phyloP scores from a whole-genome alignment of 2,329 filamentous ascomycete genomes.

The Aaosphaeria pasadenensis region DNA sequence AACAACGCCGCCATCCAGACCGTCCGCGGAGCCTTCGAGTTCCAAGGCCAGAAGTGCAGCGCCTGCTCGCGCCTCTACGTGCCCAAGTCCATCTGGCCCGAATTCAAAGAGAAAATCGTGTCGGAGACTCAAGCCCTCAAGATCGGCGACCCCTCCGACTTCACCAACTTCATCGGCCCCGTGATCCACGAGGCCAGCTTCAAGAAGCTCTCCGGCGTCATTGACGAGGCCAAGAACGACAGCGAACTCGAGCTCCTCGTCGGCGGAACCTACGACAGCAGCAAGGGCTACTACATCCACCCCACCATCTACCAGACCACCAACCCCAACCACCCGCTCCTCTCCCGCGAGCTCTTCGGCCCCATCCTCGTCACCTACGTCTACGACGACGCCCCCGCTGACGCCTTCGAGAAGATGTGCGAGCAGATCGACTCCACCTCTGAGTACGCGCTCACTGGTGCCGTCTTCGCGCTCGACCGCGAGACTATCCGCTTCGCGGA shows the following conservation, averaged over 20 bases:
- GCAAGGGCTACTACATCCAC: conserved; percentile 78
- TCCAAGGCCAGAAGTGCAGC: conserved; percentile 88
- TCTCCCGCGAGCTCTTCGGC: conserved; percentile 79
- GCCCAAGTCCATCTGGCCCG: conserved; percentile 69
- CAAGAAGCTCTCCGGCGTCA: conserved; percentile 73
- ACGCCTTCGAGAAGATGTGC: conserved; percentile 59
- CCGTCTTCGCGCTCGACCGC: conserved; percentile 71
- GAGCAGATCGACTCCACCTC: conserved; percentile 67
- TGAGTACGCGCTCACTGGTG: conserved; percentile 75
- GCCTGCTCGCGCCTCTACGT: conserved; percentile 80
- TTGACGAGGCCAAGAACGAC: conserved; percentile 77
- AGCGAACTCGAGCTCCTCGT: conserved; percentile 67
- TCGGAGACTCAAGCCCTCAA: conserved; percentile 68
- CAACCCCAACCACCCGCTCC: conserved; percentile 70
- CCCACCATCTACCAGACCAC: conserved; percentile 78
- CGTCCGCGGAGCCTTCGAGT: conserved; percentile 84
- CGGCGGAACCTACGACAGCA: conserved; percentile 74
- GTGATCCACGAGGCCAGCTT: conserved; percentile 82
- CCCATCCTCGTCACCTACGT: conserved; percentile 72
- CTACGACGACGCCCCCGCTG: conserved; percentile 65
- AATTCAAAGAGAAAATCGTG: conserved; percentile 66
- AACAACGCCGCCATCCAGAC: conserved; percentile 78
- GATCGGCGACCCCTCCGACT: conserved; percentile 67
- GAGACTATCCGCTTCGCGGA: conserved; percentile 65
- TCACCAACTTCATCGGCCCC: conserved; percentile 79